Evolutionary conservation across 192 early-diverging fungal species (phyloP), one percentile per base, ranked within the genome.

Genomic region (Haplosporangium gracile): DNA sequence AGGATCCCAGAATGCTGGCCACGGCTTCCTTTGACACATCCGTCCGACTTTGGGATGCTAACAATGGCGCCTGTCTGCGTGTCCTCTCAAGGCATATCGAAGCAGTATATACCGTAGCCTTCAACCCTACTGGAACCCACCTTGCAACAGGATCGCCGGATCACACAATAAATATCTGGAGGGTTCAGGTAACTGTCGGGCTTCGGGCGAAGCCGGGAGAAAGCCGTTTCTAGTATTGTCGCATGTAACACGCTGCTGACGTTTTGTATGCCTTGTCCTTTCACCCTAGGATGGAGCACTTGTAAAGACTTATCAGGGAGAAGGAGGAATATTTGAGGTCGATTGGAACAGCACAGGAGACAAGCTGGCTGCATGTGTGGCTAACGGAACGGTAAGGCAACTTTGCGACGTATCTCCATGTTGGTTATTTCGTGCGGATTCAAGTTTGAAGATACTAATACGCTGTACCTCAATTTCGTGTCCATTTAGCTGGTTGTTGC

Each of bases 31-130:
- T 97, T 79, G 98, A 98, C 87, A 92, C 91, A 11, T 95, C 95
- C 3, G 91, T 97, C 45, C 91, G 96, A 34, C 76, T 99, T 18
- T 99, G 98, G 98, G 97, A 99, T 89, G 93, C 94, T 3, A 85
- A 90, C 22, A 91, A 89, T 24, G 93, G 92, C 34, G 82, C 90
- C 0, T 96, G 95, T 81, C 43, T 96, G 34, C 93, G 94, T 34
- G 91, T 93, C 0, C 88, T 97, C 24, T 88, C 90, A n/a, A 90
- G 91, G 10, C 96, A 97, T 84, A 85, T 91, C 2, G 92, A 92
- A 80, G 91, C 94, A 38, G 94, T 97, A 7, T 92, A 94, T 68
- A 93, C 92, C 18, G 88, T 96, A 9, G 89, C 95, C 15, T 98
- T 97, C 83, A 97, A 93, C 76, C 92, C 95, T 8, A 92, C 95